Evolutionary conservation across 805 yeast species (phyloP).

Genomic region (Starmerella sp.): DNA sequence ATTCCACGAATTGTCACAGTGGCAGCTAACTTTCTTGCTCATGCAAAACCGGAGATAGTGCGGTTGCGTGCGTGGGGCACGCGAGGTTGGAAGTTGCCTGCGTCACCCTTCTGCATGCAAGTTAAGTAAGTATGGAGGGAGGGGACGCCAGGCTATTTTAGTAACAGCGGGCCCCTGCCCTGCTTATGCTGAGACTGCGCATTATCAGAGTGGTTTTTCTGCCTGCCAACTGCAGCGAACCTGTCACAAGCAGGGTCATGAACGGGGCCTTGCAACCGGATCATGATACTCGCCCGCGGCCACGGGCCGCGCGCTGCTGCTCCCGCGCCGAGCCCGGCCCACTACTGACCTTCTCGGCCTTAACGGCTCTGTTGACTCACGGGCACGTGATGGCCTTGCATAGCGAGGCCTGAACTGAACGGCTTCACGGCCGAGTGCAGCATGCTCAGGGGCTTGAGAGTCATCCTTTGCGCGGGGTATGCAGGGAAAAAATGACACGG

Average conservation of each 20-base stretch:
- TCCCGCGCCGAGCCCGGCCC: no score
- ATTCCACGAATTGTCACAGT: neutral
- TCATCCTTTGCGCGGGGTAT: neutral
- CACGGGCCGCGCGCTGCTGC: no score
- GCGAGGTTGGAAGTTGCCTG: neutral
- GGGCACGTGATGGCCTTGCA: neutral
- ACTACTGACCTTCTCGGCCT: no score
- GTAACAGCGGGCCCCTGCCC: neutral
- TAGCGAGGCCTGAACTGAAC: neutral
- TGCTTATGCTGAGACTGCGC: neutral
- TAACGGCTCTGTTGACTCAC: no score
- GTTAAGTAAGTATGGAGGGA: neutral
- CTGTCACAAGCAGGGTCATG: neutral
- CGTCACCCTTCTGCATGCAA: neutral
- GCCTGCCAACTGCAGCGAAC: neutral
- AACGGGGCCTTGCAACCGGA: no score
- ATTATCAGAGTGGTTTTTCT: neutral
- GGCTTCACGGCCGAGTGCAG: neutral
- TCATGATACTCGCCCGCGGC: no score
- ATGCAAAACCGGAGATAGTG: neutral
- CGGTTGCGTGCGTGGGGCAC: neutral
- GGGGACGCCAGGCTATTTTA: neutral
- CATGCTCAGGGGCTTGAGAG: neutral
- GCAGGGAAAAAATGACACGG: neutral
- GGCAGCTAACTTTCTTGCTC: neutral